A percentile compares a stretch with the other conserved stretches of the same genome.
Evolutionary conservation across 768 basidiomycete genomes (phyloP).

Genomic region (Clitopilus passeckerianus): DNA sequence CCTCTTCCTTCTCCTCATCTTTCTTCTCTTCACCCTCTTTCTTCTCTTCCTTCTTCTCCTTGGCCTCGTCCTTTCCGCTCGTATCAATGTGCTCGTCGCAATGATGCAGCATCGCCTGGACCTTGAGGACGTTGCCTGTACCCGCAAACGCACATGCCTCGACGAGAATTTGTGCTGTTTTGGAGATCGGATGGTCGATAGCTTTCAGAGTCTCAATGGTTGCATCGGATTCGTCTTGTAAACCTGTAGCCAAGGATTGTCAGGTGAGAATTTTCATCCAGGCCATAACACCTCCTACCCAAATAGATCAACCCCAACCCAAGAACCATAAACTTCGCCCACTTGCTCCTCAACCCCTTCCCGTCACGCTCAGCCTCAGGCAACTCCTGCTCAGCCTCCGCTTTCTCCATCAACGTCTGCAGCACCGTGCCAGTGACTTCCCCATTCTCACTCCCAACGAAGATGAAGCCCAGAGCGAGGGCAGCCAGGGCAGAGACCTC

Average conservation of each 20-base stretch:
- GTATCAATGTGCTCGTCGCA: slow-evolving; percentile 87
- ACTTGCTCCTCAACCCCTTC: slow-evolving; percentile 82
- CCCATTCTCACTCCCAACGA: slow-evolving; percentile 92
- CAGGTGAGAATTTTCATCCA: neutral
- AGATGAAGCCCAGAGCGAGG: slow-evolving; percentile 89
- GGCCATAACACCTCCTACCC: slow-evolving; percentile 43
- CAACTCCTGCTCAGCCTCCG: slow-evolving; percentile 2
- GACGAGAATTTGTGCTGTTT: slow-evolving; percentile 87
- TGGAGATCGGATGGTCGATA: slow-evolving; percentile 88
- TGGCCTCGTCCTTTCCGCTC: slow-evolving; percentile 53
- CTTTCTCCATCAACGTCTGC: slow-evolving; percentile 85
- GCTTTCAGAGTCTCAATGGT: slow-evolving; percentile 91
- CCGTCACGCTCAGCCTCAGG: slow-evolving; percentile 43
- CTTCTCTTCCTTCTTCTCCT: slow-evolving; percentile 33
- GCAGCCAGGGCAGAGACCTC: slow-evolving; percentile 86
- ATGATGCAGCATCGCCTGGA: slow-evolving; percentile 88
- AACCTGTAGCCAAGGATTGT: slow-evolving; percentile 42
- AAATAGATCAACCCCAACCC: slow-evolving; percentile 89
- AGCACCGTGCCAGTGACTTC: slow-evolving; percentile 87
- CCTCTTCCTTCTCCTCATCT: slow-evolving; percentile 56
- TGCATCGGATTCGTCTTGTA: slow-evolving; percentile 90
- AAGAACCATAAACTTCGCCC: slow-evolving; percentile 87
- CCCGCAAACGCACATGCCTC: slow-evolving; percentile 94
- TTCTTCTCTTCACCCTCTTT: slow-evolving; percentile 42
- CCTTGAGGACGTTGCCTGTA: slow-evolving; percentile 90